Percentiles rank a stretch among this genome's conserved stretches.
phyloP scores from a whole-genome alignment of 2,329 filamentous ascomycete species.

The Mycogone perniciosa region DNA sequence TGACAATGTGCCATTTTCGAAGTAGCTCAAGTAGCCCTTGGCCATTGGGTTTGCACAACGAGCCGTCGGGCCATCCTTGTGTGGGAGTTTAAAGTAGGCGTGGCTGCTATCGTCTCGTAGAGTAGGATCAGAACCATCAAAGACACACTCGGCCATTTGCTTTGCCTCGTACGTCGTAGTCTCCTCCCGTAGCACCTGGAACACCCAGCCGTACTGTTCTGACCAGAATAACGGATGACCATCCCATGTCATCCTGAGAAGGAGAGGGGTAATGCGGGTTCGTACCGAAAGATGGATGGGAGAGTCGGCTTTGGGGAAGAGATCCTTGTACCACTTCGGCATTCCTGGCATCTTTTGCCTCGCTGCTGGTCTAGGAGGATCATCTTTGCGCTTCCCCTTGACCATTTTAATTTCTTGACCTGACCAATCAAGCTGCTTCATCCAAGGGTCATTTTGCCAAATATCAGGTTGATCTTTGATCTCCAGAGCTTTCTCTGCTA shows the following conservation, averaged over 20 bases:
- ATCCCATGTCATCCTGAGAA: conserved; percentile 83
- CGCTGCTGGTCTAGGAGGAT: conserved; percentile 68
- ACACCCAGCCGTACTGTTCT: conserved; percentile 88
- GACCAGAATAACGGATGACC: conserved; percentile 89
- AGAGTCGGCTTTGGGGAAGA: conserved; percentile 63
- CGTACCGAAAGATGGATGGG: conserved; percentile 77
- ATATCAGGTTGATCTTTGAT: conserved; percentile 62
- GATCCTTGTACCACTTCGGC: conserved; percentile 93
- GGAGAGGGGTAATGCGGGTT: conserved; percentile 77
- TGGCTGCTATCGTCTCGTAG: conserved; percentile 61
- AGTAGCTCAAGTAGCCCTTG: conserved; percentile 84
- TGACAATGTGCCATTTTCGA: conserved; percentile 80
- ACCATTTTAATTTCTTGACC: conserved; percentile 87
- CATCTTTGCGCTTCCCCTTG: conserved; percentile 82
- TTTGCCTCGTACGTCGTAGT: conserved; percentile 59
- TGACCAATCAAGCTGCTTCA: conserved; percentile 91
- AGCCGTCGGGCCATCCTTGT: conserved; percentile 85
- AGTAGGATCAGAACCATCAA: conserved; percentile 62
- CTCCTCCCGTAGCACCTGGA: conserved; percentile 62
- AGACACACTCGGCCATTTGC: conserved; percentile 67
- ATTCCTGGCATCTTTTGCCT: conserved; percentile 91
- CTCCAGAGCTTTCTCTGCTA: conserved; percentile 72
- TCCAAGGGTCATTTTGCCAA: conserved; percentile 80
- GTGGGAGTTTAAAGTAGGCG: conserved; percentile 86
- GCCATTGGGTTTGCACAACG: conserved; percentile 83